Conservation (phyloP, 148 eudicot species). For the Talinum fruticosum region DNA sequence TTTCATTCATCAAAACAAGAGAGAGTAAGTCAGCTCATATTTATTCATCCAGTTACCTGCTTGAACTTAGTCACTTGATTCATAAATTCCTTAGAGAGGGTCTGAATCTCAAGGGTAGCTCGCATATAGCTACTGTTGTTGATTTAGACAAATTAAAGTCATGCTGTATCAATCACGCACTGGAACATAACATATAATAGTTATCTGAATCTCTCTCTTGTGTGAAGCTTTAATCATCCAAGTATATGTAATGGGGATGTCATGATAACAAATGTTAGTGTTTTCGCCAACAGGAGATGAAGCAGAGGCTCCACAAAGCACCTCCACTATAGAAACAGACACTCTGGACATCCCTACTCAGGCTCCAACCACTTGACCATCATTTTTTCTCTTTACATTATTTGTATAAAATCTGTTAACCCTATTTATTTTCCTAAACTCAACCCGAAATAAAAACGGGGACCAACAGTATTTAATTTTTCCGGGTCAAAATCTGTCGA, state of each 20-base stretch:
- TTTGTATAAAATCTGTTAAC: conserved; percentile 24
- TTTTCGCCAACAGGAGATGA: conserved; percentile 17
- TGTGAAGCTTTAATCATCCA: not conserved
- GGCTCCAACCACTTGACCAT: conserved; percentile 29
- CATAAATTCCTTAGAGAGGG: no score
- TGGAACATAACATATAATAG: no score
- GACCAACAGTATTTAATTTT: conserved; percentile 18
- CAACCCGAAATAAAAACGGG: not conserved
- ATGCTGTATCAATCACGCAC: not conserved
- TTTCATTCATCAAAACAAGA: no score
- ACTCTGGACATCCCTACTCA: conserved; percentile 16
- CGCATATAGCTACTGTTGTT: not conserved
- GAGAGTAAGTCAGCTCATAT: no score
- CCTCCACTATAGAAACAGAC: conserved; percentile 20
- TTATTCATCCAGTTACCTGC: no score
- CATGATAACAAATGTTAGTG: not conserved
- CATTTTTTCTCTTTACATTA: conserved; percentile 13
- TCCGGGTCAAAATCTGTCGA: conserved; percentile 21
- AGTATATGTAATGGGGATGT: not conserved
- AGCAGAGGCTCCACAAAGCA: conserved; percentile 29
- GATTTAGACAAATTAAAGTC: not conserved
- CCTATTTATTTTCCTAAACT: conserved; percentile 8
- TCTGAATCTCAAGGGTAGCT: no score
- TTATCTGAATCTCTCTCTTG: no score
- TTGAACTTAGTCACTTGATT: no score